Base-by-base conservation (phyloP, 1,284 basidiomycete genomes). In the Somion occarium region DNA sequence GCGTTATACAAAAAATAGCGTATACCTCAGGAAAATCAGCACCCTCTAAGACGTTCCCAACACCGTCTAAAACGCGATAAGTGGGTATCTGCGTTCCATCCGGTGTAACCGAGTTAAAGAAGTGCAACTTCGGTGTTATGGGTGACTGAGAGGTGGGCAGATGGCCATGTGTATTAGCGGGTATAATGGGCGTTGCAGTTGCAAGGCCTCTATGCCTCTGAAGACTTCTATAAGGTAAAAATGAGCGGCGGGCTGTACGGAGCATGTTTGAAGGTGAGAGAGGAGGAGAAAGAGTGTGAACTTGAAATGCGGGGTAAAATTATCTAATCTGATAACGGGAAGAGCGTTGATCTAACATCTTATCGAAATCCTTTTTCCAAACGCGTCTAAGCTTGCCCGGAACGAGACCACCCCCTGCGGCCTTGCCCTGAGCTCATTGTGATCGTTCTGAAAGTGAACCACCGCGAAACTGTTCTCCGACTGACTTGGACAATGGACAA, bases 31-130 rank as follows among this genome's bases (percentile, higher is more conserved):
- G 90, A 12, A 88, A 60, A 52, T 80, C 73, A 15, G 85, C 90
- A 1, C 84, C 88, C 24, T 89, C 79, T 25, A 94, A 69, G 2
- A 79, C 76, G 53, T 80, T 72, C 3, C 91, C 91, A 53, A 79
- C 72, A 43, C 89, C 86, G 69, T 93, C 91, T 30, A 95, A 67
- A 0, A 94, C 78, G 50, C 91, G 78, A 69, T 84, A 94, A 1
- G 90, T 91, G 7, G 91, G 89, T 58, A 94, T 88, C 60, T 78
- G 78, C 20, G 73, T 71, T 22, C 76, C 74, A 39, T 77, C 76
- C 19, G 72, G 72, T 38, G 78, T 79, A 26, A 91, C 79, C 0
- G 86, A 80, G 64, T 90, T 91, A 74, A 91, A 85, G 74, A 91
- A 91, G 46, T 81, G 69, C 46, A 88, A 75, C 52, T 77, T 79